These are phyloP conservation scores for Calocybe indica DNA, from an alignment of 768 basidiomycete genomes.

Conservation along the genomic window DNA sequence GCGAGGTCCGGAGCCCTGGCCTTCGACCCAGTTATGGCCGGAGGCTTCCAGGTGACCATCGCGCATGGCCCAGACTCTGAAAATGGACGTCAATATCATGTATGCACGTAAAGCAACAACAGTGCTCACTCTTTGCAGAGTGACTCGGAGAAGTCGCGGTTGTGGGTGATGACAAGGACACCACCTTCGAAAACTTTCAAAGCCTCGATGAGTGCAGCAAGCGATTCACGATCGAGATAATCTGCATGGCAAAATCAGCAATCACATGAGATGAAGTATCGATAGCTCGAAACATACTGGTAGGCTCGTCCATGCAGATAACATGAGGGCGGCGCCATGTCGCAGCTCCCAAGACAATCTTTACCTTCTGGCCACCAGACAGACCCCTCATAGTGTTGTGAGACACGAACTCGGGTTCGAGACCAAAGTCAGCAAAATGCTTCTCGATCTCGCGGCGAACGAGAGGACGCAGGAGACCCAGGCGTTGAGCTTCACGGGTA, in stretches of 20 bases:
- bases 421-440: slow-evolving; percentile 98
- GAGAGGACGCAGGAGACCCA: slow-evolving; percentile 91
- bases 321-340: slow-evolving; percentile 99
- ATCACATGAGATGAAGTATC: background rate
- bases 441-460: slow-evolving; percentile 99
- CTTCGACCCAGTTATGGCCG: slow-evolving; percentile 99
- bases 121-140: slow-evolving; percentile 73
- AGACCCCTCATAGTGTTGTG: slow-evolving; percentile 99
- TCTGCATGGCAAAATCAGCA: slow-evolving; percentile 36
- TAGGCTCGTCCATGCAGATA: slow-evolving; percentile 96
- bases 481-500: slow-evolving; percentile 94
- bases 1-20: slow-evolving; percentile 89
- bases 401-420: slow-evolving; percentile 97
- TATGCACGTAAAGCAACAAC: background rate
- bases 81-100: background rate
- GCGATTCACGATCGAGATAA: slow-evolving; percentile 99
- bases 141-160: slow-evolving; percentile 98
- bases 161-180: slow-evolving; percentile 97
- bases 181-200: slow-evolving; percentile 98
- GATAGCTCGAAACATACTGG: slow-evolving; percentile 45
- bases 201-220: slow-evolving; percentile 97
- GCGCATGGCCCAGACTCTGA: slow-evolving; percentile 95
- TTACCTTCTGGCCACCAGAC: slow-evolving; percentile 98
- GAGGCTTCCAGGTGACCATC: slow-evolving; percentile 95
- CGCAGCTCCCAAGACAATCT: slow-evolving; percentile 97